Evolutionary conservation across 2,329 filamentous ascomycete genomes (phyloP), one percentile per base, ranked within the genome.

Genomic region (Penicillium sp.): DNA sequence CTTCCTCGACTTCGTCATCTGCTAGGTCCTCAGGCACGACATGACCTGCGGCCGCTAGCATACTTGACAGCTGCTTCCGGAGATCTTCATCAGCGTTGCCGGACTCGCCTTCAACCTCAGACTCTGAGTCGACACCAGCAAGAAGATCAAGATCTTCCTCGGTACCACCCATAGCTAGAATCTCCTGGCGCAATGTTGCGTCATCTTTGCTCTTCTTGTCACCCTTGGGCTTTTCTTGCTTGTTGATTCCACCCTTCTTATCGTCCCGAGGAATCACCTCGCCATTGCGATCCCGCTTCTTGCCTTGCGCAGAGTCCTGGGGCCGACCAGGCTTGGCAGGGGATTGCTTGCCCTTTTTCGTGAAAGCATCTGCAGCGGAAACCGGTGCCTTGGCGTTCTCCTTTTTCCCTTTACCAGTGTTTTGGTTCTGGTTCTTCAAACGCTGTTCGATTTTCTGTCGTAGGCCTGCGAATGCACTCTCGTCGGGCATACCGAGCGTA

Each of bases 131-230:
- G 18, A 74, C 67, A 48, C 67, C 74, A 19, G 71, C 76, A 54
- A 80, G 62, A 23, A 80, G 63, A 43, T 78, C 73, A 52, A 78
- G 66, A 58, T 80, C 77, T 47, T 80, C 78, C 59, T 78, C 70
- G n/a, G 74, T 78, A 44, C 78, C 78, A 30, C 78, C 78, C 48
- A 80, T 70, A 5, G 72, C 73, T 56, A 76, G 56, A 56, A 80
- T 75, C 56, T 79, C 77, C 55, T 73, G 68, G 45, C 73, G 67
- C 36, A 79, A 65, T 34, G 64, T 62, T 59, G 73, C 67, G 32
- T 70, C 63, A 4, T 61, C 57, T 8, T 61, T 58, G 14, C 59
- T 53, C 36, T 63, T 62, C 42, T 58, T 58, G 10, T 27, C 5
- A 7, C 27, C 47, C 10, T 50, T 52, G 7, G 57, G 47, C 18